Evolutionary conservation across 768 basidiomycete genomes (phyloP).

Genomic region (Pleurotus pulmonarius): DNA sequence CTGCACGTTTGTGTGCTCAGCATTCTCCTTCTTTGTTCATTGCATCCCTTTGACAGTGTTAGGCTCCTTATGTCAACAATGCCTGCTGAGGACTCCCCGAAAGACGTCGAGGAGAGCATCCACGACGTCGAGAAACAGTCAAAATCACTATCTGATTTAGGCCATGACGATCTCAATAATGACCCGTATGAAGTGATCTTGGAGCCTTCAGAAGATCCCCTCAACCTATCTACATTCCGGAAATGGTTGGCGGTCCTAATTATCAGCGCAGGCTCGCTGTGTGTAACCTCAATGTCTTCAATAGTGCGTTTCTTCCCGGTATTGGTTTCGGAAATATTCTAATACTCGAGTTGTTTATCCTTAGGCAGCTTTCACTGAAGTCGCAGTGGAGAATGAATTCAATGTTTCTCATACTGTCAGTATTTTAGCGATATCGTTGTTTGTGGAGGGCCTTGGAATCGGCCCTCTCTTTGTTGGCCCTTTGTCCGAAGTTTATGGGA

Average conservation of each 20-base stretch:
- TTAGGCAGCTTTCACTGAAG: slow-evolving; percentile 3
- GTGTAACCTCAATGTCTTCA: slow-evolving; percentile 2
- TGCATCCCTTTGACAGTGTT: no score
- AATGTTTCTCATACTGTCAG: background rate
- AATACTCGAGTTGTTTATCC: background rate
- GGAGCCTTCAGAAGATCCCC: slow-evolving; percentile 2
- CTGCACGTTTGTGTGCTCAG: no score
- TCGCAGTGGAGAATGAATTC: slow-evolving; percentile 1
- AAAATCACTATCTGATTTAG: background rate
- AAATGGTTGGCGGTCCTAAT: slow-evolving; percentile 6
- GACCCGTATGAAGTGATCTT: background rate
- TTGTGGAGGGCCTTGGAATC: slow-evolving; percentile 53
- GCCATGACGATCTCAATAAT: background rate
- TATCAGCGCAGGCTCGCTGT: slow-evolving; percentile 3
- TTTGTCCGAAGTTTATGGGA: slow-evolving; percentile 56
- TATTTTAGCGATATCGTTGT: slow-evolving; percentile 46
- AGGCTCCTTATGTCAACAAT: no score
- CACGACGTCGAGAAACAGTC: background rate
- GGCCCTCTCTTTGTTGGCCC: slow-evolving; percentile 56
- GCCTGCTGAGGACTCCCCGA: background rate
- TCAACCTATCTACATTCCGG: background rate
- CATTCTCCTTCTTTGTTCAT: no score
- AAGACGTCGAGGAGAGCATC: background rate
- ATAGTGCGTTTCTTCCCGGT: background rate
- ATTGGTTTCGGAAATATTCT: no score